Base-by-base conservation (phyloP, 805 yeast species). In the Candida coquimbonensis region DNA sequence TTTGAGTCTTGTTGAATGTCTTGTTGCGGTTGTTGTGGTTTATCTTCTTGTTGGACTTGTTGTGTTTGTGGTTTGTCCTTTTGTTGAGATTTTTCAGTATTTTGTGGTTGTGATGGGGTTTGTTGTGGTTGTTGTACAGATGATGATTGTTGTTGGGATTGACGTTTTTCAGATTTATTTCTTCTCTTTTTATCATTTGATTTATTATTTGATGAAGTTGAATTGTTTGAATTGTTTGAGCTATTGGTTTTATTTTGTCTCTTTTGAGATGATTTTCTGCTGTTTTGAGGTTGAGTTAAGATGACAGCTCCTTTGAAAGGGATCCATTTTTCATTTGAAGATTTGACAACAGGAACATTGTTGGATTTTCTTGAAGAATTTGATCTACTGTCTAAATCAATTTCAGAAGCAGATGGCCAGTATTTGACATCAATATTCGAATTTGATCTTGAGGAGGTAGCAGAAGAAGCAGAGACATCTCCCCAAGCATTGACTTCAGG, bases 401-500 rank as follows among this genome's bases (percentile, higher is more conserved):
- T 55, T 19, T 67, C 65, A 38, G 62, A 63, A 32, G 70, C 61
- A 29, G 70, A 60, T 32, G 75, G 69, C 63, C 68, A 63, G 42
- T 56, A 62, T 49, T 62, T 59, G 25, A 57, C 50, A 39, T 57
- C 55, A 32, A 59, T 51, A 41, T 52, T 50, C 3, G 64, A 52
- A 25, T 53, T 48, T 38, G 60, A 51, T 46, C 58, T 48, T 31
- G 67, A 48, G 9, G 61, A 46, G 19, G 63, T 47, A 7, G 52
- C 54, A 9, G 61, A 46, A 5, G 65, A 43, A 13, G 57, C 44
- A 29, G 67, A 53, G 16, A 53, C 53, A 7, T 62, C 53, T 26
- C 75, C 76, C 87, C 87, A 81, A n/a, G 81, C 81, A 53, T 73
- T 78, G 36, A 73, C 74, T 42, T 69, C 65, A 32, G 86, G 87